Evolutionary conservation across 2,329 filamentous ascomycete genomes (phyloP), one percentile per base, ranked within the genome.

Genomic region (Thelonectria rubi): DNA sequence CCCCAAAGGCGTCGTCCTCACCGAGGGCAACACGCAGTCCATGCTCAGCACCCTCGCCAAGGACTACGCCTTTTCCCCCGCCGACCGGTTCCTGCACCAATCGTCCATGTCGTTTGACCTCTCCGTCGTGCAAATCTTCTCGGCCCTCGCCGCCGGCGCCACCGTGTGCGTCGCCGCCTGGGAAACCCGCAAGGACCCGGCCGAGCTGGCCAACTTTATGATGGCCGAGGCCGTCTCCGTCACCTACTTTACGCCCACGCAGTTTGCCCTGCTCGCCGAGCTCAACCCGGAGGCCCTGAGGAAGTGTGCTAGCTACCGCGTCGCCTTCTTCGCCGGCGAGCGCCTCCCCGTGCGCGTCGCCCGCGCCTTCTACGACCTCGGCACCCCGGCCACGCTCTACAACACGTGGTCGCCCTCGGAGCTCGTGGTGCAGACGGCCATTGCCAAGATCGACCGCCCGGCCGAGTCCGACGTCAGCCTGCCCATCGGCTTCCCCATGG

Each of bases 61-160:
- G 46, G 64, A 69, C 51, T 69, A 65, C 55, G 45, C 34, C 48
- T 69, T 72, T 46, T 55, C 55, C 4, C 21, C 51, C 34, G 32
- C 47, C 24, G 66, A 71, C 56, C 65, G 58, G 10, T 69, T 69
- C 55, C 68, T 71, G 9, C 64, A 61, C 17, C 69, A 71, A 11
- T 67, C 69, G 12, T 68, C 67, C 30, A 68, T 64, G 45, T 69
- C 67, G 3, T 71, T 71, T 50, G 69, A 71, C 49, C 61, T 69
- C 5, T 71, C 69, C 11, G 53, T 71, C 42, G 67, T 67, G 30
- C 67, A 70, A 55, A 70, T 70, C 17, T 69, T 65, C 14, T 62
- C 62, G 20, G 66, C 60, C 1, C 62, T 71, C 11, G 67, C 65
- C 11, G 61, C 66, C 18, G 69, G 69, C 7, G 70, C 64, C 18